Evolutionary conservation across 2,329 filamentous ascomycete species (phyloP), one percentile per base, ranked within the genome.

Genomic region (Colletotrichum godetiae): DNA sequence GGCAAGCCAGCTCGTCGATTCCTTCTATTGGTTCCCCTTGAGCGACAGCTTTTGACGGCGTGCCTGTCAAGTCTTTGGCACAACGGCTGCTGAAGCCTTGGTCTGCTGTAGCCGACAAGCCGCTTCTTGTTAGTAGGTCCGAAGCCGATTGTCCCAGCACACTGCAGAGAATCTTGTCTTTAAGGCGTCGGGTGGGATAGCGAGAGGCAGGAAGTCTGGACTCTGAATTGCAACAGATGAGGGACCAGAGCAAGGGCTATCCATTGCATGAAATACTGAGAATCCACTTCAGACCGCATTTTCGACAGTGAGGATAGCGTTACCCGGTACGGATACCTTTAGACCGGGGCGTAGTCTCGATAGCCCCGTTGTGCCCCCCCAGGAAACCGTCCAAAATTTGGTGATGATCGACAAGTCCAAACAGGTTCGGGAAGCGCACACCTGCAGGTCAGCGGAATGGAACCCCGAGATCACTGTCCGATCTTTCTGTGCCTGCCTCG

Each of bases 381-480:
- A 24, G 70, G 49, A 61, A 15, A 65, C 24, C 55, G 46, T 49
- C 46, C 55, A 52, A 60, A 65, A 12, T 31, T 69, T 66, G 27
- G 55, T 49, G 35, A 27, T 61, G 60, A 73, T 66, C 67, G 29
- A 70, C 67, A 22, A 29, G 24, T 35, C 33, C 37, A 29, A 70
- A 60, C 55, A 70, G 55, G 55, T 53, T 61, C 27, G 56, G 35
- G 27, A 61, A 66, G 56, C 55, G 35, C 46, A 55, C 33, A 19
- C 22, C 24, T 58, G 61, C 53, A 37, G 31, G 31, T 55, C 15
- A 63, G 35, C 60, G 35, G 15, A 53, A 59, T 33, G 24, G 55
- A 46, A 55, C 69, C 53, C 42, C 66, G 31, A 64, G 59, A 59
- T 60, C 59, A 53, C 19, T 42, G 15, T 49, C 24, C 59, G 59